Evolutionary conservation across 1,139 yeast species (phyloP).

Genomic region (Geotrichum fermentans): DNA sequence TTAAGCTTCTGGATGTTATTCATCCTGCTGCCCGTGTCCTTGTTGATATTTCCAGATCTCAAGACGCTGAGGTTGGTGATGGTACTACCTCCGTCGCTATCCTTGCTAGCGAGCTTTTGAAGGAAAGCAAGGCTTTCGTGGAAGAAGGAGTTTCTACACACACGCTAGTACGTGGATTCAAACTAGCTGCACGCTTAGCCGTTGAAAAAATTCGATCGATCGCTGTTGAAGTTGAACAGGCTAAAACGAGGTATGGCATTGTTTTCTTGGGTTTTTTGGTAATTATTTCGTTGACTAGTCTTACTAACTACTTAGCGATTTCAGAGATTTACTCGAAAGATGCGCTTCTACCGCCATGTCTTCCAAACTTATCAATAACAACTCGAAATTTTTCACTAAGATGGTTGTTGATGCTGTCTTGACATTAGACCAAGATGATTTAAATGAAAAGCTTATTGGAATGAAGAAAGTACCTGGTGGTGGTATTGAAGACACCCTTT

Average conservation of each 20-base stretch:
- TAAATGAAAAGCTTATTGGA: slow-evolving; percentile 88
- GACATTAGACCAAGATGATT: slow-evolving; percentile 73
- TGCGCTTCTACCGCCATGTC: slow-evolving; percentile 98
- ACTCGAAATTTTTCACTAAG: slow-evolving; percentile 82
- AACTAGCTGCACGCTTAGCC: slow-evolving; percentile 76
- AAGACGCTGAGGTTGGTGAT: slow-evolving; percentile 98
- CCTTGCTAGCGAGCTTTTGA: slow-evolving; percentile 88
- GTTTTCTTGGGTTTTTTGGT: background rate
- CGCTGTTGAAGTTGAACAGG: slow-evolving; percentile 52
- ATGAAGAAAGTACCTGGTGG: slow-evolving; percentile 96
- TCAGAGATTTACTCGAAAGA: slow-evolving; percentile 74
- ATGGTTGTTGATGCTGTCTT: slow-evolving; percentile 96
- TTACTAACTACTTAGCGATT: slow-evolving; percentile 38
- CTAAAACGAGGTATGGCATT: slow-evolving; percentile 31
- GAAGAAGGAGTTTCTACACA: slow-evolving; percentile 96
- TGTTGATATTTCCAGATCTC: slow-evolving; percentile 93
- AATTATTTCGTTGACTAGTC: background rate
- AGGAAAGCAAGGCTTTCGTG: slow-evolving; percentile 82
- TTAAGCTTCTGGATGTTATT: slow-evolving; percentile 86
- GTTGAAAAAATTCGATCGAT: slow-evolving; percentile 66
- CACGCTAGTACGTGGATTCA: slow-evolving; percentile 79
- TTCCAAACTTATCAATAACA: slow-evolving; percentile 82
- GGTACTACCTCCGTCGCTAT: slow-evolving; percentile 96
- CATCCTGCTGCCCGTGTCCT: slow-evolving; percentile 97
- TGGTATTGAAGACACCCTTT: slow-evolving; percentile 85